phyloP scores from a whole-genome alignment of 768 basidiomycete genomes.

The Lactarius hatsudake region DNA sequence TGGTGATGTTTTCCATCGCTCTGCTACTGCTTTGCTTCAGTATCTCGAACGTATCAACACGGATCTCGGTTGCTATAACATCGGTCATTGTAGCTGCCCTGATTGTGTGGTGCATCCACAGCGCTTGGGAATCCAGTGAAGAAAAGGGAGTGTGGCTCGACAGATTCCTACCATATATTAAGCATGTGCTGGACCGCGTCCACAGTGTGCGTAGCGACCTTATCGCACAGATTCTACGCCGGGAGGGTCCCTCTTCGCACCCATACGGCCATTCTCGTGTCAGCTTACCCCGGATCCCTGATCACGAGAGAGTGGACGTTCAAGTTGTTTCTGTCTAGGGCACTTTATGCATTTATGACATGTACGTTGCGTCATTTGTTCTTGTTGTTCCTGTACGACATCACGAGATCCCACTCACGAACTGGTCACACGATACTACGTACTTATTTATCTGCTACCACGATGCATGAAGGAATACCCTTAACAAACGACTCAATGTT shows the following conservation, averaged over 20 bases:
- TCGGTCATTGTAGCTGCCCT: neutral
- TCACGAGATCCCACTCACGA: neutral
- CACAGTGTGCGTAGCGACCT: neutral
- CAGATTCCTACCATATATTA: neutral
- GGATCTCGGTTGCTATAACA: neutral
- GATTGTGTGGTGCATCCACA: slow-evolving; percentile 9
- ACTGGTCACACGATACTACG: neutral
- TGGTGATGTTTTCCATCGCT: slow-evolving; percentile 18
- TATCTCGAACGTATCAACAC: slow-evolving; percentile 14
- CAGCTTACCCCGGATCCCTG: neutral
- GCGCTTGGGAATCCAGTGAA: neutral
- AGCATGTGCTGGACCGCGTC: too few relatives aligned
- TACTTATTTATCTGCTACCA: neutral
- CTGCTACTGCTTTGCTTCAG: slow-evolving; percentile 20
- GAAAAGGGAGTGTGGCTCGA: neutral
- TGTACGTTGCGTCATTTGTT: neutral
- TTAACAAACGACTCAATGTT: neutral
- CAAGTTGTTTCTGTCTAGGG: neutral
- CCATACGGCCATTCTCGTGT: too few relatives aligned
- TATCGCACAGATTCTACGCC: neutral
- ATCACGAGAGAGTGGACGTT: neutral
- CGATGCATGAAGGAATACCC: neutral
- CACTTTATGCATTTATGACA: neutral
- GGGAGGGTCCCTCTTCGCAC: neutral
- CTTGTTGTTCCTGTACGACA: neutral